Evolutionary conservation across 1,284 basidiomycete genomes (phyloP).

Genomic region (Taiwanofungus camphoratus): DNA sequence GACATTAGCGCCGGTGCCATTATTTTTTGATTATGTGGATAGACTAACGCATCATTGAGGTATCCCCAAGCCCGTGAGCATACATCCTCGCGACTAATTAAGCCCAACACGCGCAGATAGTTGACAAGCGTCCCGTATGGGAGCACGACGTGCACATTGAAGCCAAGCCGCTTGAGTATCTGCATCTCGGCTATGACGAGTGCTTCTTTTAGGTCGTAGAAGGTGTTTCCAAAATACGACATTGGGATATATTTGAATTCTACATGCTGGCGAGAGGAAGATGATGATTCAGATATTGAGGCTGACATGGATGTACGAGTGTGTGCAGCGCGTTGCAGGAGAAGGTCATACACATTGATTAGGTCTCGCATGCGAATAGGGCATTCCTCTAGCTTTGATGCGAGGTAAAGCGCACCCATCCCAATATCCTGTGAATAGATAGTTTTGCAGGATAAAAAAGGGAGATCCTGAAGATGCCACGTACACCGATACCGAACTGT

Average conservation of each 20-base stretch:
- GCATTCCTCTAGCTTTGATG: conserved; percentile 95
- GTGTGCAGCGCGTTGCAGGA: conserved; percentile 62
- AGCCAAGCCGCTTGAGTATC: conserved; percentile 88
- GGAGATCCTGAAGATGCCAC: conserved; percentile 23
- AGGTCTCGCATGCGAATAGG: conserved; percentile 88
- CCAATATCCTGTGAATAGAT: conserved; percentile 67
- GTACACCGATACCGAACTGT: conserved; percentile 85
- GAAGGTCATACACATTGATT: conserved; percentile 89
- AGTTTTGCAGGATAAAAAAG: neutral
- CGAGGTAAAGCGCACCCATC: conserved; percentile 90
- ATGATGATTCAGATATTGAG: conserved; percentile 17
- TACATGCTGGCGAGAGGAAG: conserved; percentile 19
- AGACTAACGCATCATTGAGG: conserved; percentile 81
- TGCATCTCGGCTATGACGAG: conserved; percentile 97
- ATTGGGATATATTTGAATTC: conserved; percentile 76
- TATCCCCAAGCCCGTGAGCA: conserved; percentile 84
- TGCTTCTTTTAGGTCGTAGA: conserved; percentile 86
- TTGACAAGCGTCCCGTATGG: conserved; percentile 95
- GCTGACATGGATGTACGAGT: conserved; percentile 19
- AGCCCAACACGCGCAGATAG: conserved; percentile 86
- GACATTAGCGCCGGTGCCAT: conserved; percentile 6
- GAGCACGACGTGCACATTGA: conserved; percentile 84
- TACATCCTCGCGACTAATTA: conserved; percentile 66
- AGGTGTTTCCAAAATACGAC: conserved; percentile 79
- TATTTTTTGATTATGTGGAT: no score